Percentiles rank a stretch among this genome's conserved stretches.
Evolutionary conservation across 331 rosid genomes (phyloP).

Genomic region (Spiraea crenata): DNA sequence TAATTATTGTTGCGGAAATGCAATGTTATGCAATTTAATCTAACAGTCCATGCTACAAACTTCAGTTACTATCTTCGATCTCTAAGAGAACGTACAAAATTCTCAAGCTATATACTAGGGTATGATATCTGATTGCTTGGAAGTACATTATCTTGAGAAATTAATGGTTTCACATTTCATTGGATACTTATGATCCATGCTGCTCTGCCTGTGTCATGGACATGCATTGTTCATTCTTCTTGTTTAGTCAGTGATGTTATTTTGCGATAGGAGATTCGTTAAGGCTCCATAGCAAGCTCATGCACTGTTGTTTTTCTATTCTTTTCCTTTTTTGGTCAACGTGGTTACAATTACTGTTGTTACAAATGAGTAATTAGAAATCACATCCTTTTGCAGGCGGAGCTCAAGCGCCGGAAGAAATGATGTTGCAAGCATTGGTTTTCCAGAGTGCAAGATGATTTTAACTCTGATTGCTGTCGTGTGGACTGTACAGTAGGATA

Average conservation of each 20-base stretch:
- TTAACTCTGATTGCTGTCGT: constrained; percentile 25
- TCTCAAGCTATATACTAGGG: too few relatives aligned
- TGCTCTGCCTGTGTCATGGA: neutral
- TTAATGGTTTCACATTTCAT: neutral
- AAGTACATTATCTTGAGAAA: too few relatives aligned
- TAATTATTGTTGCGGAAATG: neutral
- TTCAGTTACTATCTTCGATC: too few relatives aligned
- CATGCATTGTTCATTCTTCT: neutral
- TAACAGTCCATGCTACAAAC: too few relatives aligned
- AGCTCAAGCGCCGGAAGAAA: constrained; percentile 65
- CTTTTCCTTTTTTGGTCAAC: too few relatives aligned
- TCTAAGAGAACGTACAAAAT: too few relatives aligned
- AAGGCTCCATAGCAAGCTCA: too few relatives aligned
- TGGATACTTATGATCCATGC: neutral
- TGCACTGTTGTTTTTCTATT: too few relatives aligned
- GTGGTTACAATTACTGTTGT: neutral
- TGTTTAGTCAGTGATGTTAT: neutral
- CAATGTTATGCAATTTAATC: neutral
- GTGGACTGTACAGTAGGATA: constrained; percentile 49
- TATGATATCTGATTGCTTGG: too few relatives aligned
- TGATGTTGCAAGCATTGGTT: constrained; percentile 21
- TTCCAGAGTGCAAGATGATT: constrained; percentile 9
- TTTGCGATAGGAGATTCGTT: neutral
- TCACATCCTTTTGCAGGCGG: constrained; percentile 43
- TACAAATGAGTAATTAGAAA: neutral